Evolutionary conservation across 1,139 yeast genomes (phyloP).

Genomic region (Kurtzmaniella quercitrusa): DNA sequence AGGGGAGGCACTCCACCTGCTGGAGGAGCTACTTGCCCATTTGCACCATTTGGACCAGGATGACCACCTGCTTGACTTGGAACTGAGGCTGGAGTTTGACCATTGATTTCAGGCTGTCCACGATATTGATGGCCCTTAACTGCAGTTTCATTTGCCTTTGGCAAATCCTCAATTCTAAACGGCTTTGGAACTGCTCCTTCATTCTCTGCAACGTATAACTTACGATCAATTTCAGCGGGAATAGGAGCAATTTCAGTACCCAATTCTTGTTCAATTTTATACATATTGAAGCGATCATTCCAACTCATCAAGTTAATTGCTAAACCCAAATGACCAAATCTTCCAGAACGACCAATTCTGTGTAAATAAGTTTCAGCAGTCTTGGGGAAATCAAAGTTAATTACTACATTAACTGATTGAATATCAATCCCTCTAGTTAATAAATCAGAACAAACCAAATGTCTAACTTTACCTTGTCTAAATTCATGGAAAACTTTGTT

Average conservation of each 20-base stretch:
- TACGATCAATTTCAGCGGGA: conserved; percentile 84
- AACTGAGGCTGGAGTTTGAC: conserved; percentile 15
- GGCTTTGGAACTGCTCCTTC: conserved; percentile 79
- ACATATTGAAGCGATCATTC: conserved; percentile 91
- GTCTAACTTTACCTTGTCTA: conserved; percentile 97
- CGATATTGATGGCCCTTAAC: conserved; percentile 42
- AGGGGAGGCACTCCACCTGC: conserved; percentile 6
- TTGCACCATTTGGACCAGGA: conserved; percentile 16
- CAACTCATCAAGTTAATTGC: conserved; percentile 96
- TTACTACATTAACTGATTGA: conserved; percentile 97
- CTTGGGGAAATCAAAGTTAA: conserved; percentile 97
- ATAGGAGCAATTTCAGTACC: conserved; percentile 97
- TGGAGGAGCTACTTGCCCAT: conserved; percentile 11
- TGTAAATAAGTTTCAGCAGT: conserved; percentile 96
- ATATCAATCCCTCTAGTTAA: conserved; percentile 98
- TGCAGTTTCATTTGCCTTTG: conserved; percentile 45
- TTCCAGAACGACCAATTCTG: conserved; percentile 98
- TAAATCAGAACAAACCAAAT: conserved; percentile 92
- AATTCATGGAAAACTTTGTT: conserved; percentile 98
- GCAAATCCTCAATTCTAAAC: conserved; percentile 68
- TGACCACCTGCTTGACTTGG: conserved; percentile 14
- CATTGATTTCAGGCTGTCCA: conserved; percentile 40
- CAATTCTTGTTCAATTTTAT: conserved; percentile 93
- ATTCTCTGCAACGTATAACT: conserved; percentile 84
- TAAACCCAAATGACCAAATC: conserved; percentile 97